These are phyloP conservation scores for Jasminum sambac DNA, from an alignment of 257 asterid genomes.

Conservation along the genomic window DNA sequence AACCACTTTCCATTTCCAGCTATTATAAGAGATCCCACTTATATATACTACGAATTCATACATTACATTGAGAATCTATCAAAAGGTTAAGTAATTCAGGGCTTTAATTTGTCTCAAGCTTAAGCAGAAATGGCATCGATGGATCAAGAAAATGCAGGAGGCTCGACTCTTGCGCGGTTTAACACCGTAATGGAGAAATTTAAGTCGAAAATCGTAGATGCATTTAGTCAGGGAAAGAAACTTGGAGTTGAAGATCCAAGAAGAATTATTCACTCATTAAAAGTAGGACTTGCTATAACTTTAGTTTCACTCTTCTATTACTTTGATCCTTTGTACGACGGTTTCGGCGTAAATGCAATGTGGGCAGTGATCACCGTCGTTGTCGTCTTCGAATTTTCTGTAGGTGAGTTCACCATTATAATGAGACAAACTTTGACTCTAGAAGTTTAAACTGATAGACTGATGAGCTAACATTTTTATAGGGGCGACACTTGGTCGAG, in stretches of 20 bases:
- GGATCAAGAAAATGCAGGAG: slow-evolving; percentile 20
- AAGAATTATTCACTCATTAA: slow-evolving; percentile 22
- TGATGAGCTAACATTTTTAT: neutral
- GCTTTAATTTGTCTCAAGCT: too few relatives aligned
- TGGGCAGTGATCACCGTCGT: slow-evolving; percentile 32
- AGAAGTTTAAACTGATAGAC: neutral
- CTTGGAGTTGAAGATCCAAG: slow-evolving; percentile 28
- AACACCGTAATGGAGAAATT: slow-evolving; percentile 7
- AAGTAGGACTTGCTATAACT: slow-evolving; percentile 28
- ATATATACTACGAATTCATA: neutral
- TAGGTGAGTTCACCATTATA: slow-evolving; percentile 1
- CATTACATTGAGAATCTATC: neutral
- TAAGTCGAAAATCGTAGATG: neutral
- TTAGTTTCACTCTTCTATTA: slow-evolving; percentile 24
- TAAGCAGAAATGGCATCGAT: slow-evolving; percentile 25
- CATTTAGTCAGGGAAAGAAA: slow-evolving; percentile 23
- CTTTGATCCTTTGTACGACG: slow-evolving; percentile 28
- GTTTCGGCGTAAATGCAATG: slow-evolving; percentile 28
- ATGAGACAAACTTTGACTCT: neutral
- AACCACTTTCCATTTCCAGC: neutral
- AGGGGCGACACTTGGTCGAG: slow-evolving; percentile 50
- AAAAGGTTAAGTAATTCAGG: too few relatives aligned
- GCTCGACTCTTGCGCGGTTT: neutral
- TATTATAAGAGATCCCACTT: neutral
- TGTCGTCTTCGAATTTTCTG: slow-evolving; percentile 27